These are phyloP conservation scores for Podospora sp. DNA, from an alignment of 495 filamentous ascomycete species.

Conservation along the genomic window DNA sequence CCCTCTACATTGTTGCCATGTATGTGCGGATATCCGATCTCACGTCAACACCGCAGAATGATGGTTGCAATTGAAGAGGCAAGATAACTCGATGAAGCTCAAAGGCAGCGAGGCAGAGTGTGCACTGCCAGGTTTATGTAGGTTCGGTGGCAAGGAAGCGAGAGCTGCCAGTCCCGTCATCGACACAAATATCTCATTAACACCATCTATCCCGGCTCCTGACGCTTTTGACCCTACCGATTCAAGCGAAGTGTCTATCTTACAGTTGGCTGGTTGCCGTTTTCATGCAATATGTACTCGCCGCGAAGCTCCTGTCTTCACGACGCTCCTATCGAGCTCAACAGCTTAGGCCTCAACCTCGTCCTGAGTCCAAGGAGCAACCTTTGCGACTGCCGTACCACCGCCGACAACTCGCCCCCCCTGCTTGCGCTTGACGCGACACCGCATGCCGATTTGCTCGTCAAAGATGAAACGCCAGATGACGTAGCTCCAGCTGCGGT, in stretches of 20 bases:
- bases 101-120: too few species aligned
- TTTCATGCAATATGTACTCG: neutral
- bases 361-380: conserved; percentile 49
- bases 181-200: neutral
- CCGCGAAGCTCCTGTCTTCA: neutral
- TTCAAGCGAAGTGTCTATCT: neutral
- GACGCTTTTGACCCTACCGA: neutral
- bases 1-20: neutral
- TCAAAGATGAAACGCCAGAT: conserved; percentile 96
- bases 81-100: too few species aligned
- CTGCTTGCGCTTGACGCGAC: conserved; percentile 87
- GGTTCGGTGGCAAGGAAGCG: too few species aligned
- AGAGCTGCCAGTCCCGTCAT: neutral
- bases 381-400: conserved; percentile 29
- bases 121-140: too few species aligned
- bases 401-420: conserved; percentile 67
- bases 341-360: conserved; percentile 55
- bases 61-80: too few species aligned
- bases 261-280: neutral
- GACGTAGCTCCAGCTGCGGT: conserved; percentile 88
- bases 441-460: conserved; percentile 82
- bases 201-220: neutral
- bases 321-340: neutral
- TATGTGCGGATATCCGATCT: neutral
- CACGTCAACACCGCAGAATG: neutral